A percentile compares a stretch with the other conserved stretches of the same genome.
These are phyloP conservation scores for Fusarium drepaniforme DNA, from an alignment of 2,329 filamentous ascomycete genomes.

Conservation along the genomic window DNA sequence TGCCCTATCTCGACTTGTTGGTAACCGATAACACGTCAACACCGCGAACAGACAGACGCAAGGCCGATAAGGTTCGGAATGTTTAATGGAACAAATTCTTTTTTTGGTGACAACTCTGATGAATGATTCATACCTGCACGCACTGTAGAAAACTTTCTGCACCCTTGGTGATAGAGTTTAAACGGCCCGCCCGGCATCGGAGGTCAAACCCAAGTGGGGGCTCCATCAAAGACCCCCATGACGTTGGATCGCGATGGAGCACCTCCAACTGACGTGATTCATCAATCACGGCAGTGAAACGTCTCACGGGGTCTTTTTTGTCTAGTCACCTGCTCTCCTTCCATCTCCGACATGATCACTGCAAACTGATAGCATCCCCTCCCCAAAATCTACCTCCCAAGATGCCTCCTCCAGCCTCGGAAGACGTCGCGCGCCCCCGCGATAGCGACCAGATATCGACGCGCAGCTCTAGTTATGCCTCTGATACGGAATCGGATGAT, in stretches of 20 bases:
- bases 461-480: constrained; percentile 39
- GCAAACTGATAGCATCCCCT: not conserved
- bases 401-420: constrained; percentile 38
- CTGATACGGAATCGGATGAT: constrained; percentile 33
- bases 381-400: not conserved
- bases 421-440: constrained; percentile 30
- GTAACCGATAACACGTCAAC: not conserved
- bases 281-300: not conserved
- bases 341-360: constrained; percentile 18
- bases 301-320: not conserved
- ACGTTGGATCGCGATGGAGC: constrained; percentile 36
- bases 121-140: not conserved
- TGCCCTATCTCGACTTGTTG: not conserved
- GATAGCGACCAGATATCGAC: constrained; percentile 43
- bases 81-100: not conserved
- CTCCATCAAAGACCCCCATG: constrained; percentile 28
- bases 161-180: not conserved
- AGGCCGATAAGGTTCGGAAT: not conserved
- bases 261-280: constrained; percentile 31
- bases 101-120: not conserved
- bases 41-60: not conserved
- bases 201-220: constrained; percentile 16
- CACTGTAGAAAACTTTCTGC: not conserved
- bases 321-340: not conserved
- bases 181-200: constrained; percentile 29